A percentile compares a stretch with the other conserved stretches of the same genome.
Evolutionary conservation across 495 filamentous ascomycete genomes (phyloP).

Genomic region (Daldinia childiae): DNA sequence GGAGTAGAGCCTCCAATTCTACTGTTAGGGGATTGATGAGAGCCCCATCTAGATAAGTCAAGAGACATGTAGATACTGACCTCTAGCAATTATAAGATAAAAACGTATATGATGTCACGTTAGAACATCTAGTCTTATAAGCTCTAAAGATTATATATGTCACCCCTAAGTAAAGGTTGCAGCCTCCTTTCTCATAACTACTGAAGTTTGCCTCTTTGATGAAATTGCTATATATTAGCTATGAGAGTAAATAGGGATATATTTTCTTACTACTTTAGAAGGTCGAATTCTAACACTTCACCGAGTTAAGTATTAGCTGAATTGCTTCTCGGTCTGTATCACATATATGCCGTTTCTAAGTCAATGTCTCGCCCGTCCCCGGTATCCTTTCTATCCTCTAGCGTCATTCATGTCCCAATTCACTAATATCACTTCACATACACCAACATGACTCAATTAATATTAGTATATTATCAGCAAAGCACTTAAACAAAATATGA

Average conservation of each 20-base stretch:
- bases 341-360: background rate
- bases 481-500: background rate
- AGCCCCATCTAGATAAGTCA: background rate
- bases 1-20: too few species aligned
- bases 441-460: background rate
- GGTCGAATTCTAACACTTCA: background rate
- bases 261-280: background rate
- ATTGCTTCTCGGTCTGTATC: background rate
- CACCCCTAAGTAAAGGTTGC: background rate
- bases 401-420: background rate
- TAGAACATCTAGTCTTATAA: background rate
- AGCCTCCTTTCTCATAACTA: background rate
- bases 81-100: background rate
- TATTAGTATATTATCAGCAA: slow-evolving; percentile 7
- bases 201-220: background rate
- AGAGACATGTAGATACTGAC: background rate
- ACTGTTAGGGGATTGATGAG: too few species aligned
- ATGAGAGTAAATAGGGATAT: background rate
- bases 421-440: background rate
- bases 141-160: too few species aligned
- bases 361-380: slow-evolving; percentile 1
- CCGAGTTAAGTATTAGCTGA: background rate
- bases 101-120: background rate
- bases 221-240: background rate
- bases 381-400: background rate